phyloP scores from a whole-genome alignment of 345 rosid species.

The Excoecaria agallocha region DNA sequence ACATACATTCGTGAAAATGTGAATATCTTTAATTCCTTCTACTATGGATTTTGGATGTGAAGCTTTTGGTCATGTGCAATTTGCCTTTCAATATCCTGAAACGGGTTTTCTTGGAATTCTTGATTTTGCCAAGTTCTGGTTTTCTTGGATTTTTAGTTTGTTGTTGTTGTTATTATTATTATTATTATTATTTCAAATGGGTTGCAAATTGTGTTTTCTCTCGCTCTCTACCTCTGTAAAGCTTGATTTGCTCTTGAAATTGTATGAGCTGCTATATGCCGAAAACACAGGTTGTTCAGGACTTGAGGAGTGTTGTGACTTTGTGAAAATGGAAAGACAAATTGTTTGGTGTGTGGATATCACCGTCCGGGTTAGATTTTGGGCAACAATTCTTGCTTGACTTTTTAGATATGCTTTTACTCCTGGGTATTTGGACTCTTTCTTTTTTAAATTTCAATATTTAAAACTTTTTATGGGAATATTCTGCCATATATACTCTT shows the following conservation, averaged over 20 bases:
- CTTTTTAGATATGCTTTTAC: slow-evolving; percentile 21
- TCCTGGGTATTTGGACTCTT: slow-evolving; percentile 29
- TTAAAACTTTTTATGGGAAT: slow-evolving; percentile 24
- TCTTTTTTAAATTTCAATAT: not conserved
- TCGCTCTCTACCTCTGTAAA: not conserved
- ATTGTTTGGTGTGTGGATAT: slow-evolving; percentile 12
- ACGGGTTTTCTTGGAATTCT: slow-evolving; percentile 17
- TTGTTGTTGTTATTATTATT: no score
- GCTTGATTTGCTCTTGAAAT: not conserved
- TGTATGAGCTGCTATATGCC: slow-evolving; percentile 9
- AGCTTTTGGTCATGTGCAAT: not conserved
- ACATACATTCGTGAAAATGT: not conserved
- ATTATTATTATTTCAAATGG: not conserved
- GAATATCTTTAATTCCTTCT: not conserved
- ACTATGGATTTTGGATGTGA: not conserved
- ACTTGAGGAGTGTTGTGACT: no score
- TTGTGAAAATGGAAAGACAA: slow-evolving; percentile 2
- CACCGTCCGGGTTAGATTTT: slow-evolving; percentile 20
- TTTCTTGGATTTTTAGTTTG: not conserved
- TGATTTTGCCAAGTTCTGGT: not conserved
- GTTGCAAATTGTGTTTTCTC: not conserved
- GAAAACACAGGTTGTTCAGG: slow-evolving; percentile 17
- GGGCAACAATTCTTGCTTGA: slow-evolving; percentile 25
- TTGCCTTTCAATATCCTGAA: slow-evolving; percentile 7
- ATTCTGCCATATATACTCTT: slow-evolving; percentile 39